Evolutionary conservation across 164 flowering plant species (phyloP), one percentile per base, ranked within the genome.

Genomic region (Aristolochia contorta): DNA sequence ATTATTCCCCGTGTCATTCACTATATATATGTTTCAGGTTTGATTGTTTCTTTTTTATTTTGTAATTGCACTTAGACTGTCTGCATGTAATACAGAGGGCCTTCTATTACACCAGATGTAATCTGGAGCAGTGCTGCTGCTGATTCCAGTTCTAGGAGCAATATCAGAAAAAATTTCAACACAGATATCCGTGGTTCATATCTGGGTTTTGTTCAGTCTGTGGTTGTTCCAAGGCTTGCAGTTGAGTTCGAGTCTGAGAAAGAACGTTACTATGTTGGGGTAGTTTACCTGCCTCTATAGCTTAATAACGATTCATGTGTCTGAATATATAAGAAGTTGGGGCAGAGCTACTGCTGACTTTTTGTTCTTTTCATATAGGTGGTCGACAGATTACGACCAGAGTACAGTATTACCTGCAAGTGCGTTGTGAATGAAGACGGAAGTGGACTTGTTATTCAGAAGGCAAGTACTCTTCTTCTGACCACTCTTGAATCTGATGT

Each of bases 341-440:
- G 41, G 5, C 22, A 2, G 33, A 43, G 20, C 20, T 3, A 45
- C 10, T 16, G 13, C 52, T 10, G 6, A 43, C 27, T n/a, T 22
- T n/a, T 43, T 47, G 43, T 41, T 56, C 18, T 49, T 0, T 67
- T 43, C 52, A 7, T 70, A 41, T 55, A 82, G 90, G 60, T 84
- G 16, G 58, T 73, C 64, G 84, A 85, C 69, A 65, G 60, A 37
- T 50, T 19, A 18, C 59, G 57, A 18, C 80, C 82, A 23, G 65
- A 63, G 66, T 55, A n/a, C 73, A 57, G 74, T 73, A 22, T 47
- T 83, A 51, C 66, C 81, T 83, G 91, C 78, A 83, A 78, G 74
- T 85, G 91, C 61, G 61, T 24, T 19, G 60, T 69, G 43, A 51
- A 16, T 3, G 53, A 59, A 27, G 72, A 62, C 56, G 71, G 57